Percentiles rank a stretch among this genome's conserved stretches.
Evolutionary conservation across 805 yeast species (phyloP).

Genomic region (Citeromyces matritensis): DNA sequence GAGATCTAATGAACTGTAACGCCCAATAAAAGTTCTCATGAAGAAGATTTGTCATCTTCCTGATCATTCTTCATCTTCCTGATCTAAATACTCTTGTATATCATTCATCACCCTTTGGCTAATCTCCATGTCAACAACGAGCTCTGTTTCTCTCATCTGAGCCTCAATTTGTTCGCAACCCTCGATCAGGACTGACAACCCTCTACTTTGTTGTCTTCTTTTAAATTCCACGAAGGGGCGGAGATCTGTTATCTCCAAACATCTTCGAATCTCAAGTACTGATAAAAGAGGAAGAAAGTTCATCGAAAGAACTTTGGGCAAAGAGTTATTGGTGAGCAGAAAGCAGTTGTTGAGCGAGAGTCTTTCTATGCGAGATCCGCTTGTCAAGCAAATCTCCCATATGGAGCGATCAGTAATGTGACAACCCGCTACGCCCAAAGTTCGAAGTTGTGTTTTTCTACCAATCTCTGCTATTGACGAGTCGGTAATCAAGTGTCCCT

Average conservation of each 20-base stretch:
- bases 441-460: constrained; percentile 38
- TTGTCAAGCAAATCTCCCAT: constrained; percentile 59
- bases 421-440: constrained; percentile 87
- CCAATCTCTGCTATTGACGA: constrained; percentile 44
- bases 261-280: constrained; percentile 65
- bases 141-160: constrained; percentile 46
- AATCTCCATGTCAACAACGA: constrained; percentile 35
- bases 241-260: constrained; percentile 39
- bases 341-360: constrained; percentile 67
- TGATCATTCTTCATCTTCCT: constrained; percentile 44
- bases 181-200: constrained; percentile 49
- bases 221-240: constrained; percentile 58
- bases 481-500: constrained; percentile 59
- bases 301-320: constrained; percentile 27
- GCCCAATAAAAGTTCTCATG: no score
- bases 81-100: constrained; percentile 43
- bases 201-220: constrained; percentile 26
- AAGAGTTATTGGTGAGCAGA: constrained; percentile 35
- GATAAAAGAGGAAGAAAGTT: constrained; percentile 43
- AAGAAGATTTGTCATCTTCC: constrained; percentile 15
- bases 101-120: constrained; percentile 48
- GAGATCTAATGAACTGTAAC: no score
- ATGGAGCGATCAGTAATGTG: constrained; percentile 58
- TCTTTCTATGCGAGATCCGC: constrained; percentile 34
- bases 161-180: constrained; percentile 59